Base-by-base conservation (phyloP, 2,329 filamentous ascomycete genomes). In the Botrytis cinerea region DNA sequence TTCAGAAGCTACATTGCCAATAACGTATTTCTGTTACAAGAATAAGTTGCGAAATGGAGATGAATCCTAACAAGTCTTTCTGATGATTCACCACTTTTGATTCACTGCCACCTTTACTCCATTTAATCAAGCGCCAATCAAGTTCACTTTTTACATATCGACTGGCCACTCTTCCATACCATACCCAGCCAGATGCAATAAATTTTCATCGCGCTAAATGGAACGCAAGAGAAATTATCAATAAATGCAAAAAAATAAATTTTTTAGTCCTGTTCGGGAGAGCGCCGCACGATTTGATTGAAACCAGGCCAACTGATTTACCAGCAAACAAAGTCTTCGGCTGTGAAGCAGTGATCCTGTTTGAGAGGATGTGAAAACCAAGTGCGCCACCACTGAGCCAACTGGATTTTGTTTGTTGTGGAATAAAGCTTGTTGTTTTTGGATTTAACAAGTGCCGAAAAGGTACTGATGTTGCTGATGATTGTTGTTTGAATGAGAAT, bases 241-340 rank as follows among this genome's bases (percentile, higher is more conserved):
- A 45, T 7, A 51, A 51, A 6, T 51, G 48, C 25, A 51, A 51
- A n/a, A 45, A 51, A 51, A 32, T n/a, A n/a, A n/a, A n/a, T n/a
- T 12, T 35, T 14, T n/a, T 6, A 51, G 10, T 51, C 48, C 22
- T 51, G 10, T n/a, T 51, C 25, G 10, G 22, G 48, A n/a, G 10
- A 6, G 48, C 48, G 25, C 48, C 22, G 4, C 48, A 51, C 10
- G 10, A 14, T n/a, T 8, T 25, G 16, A 35, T 38, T 3, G 10
- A 64, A 64, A 64, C 62, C 62, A 64, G 62, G 32, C 62, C 43
- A 46, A 64, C 62, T 46, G 62, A 46, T 43, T 64, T 64, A 35
- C 5, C 20, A 62, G 46, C 43, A 32, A 64, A 25, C 62, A 46
- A 46, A 28, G 20, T 46, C 40, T 64, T 64, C 43, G 62, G 43